phyloP scores from a whole-genome alignment of 148 eudicot genomes.

The Fagopyrum esculentum region DNA sequence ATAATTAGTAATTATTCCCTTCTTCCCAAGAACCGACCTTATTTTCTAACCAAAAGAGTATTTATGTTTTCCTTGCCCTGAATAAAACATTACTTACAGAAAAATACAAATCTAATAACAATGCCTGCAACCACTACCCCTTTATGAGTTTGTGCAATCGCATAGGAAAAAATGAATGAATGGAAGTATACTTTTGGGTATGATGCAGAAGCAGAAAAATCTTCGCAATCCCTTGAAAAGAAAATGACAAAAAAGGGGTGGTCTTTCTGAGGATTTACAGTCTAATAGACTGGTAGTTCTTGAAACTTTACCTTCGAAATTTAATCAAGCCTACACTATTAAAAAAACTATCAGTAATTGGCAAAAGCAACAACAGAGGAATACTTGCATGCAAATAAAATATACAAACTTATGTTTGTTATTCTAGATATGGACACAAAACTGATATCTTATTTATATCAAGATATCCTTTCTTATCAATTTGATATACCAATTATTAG shows the following conservation, averaged over 20 bases:
- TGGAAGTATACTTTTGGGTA: background rate
- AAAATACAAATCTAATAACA: no score
- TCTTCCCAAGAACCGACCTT: background rate
- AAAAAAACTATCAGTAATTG: background rate
- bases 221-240: background rate
- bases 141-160: background rate
- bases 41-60: background rate
- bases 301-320: background rate
- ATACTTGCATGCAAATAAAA: background rate
- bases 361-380: background rate
- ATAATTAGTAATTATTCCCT: background rate
- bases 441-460: no score
- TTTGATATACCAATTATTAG: no score
- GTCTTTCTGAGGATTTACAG: background rate
- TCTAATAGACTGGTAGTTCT: background rate
- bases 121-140: no score
- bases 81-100: background rate
- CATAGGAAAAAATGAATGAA: background rate
- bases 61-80: background rate
- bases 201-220: background rate
- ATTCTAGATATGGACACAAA: no score
- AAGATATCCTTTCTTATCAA: no score
- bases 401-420: no score
- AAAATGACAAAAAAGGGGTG: background rate
- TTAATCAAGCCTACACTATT: background rate